Base-by-base conservation (phyloP, 2,329 filamentous ascomycete genomes). In the Colletotrichum sp. region DNA sequence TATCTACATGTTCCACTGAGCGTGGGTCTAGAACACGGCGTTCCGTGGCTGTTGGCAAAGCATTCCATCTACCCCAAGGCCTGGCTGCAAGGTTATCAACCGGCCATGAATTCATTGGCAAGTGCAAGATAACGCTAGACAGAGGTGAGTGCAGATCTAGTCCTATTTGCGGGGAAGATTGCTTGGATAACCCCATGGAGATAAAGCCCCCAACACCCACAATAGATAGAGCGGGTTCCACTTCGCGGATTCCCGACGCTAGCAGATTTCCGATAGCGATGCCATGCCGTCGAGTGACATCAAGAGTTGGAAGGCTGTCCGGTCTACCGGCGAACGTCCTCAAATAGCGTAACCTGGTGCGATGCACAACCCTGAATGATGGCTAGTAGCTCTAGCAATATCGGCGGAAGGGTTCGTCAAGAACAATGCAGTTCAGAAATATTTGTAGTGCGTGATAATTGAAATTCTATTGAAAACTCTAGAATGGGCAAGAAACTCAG, bases 191-290 rank as follows among this genome's bases (percentile, higher is more conserved):
- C 60, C 30, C 60, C 60, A 55, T 39, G 65, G 65, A 69, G 65
- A 69, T 69, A 69, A 55, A 55, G 65, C 65, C 36, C 28, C 65
- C 39, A 59, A 57, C 65, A 30, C 64, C 71, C 15, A 52, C 44
- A 52, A 52, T 52, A 52, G n/a, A 52, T 52, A 52, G 55, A 26
- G 36, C 21, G 32, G 39, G 36, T 13, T 52, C 44, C 44, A 52
- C 44, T 12, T 21, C 44, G 70, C 70, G 62, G 39, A 36, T 28
- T 67, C 63, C 70, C 70, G 63, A 67, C 32, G 44, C 70, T 68
- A 67, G 70, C 70, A 36, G 36, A 72, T 67, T 68, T 55, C 70
- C 70, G 70, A 52, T 80, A 79, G 26, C 18, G 9, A n/a, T n/a
- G 10, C 12, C 10, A 52, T 52, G 44, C n/a, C 44, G 44, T 13